phyloP scores from a whole-genome alignment of 2,329 filamentous ascomycete species.

The Phoma herbarum region DNA sequence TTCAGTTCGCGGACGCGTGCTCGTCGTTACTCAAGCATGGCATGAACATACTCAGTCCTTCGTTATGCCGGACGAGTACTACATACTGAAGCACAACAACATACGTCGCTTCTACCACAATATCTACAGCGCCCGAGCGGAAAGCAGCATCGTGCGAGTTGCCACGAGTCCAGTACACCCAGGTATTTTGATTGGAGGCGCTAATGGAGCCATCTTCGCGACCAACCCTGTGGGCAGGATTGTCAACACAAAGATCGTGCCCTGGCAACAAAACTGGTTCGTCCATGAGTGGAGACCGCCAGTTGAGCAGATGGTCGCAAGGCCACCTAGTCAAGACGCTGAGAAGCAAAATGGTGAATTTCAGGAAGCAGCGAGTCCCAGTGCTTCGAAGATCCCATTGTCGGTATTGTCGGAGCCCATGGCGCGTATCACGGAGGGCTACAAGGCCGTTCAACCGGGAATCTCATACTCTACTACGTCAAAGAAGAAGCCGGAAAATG shows the following conservation, averaged over 20 bases:
- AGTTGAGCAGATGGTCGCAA: slow-evolving; percentile 23
- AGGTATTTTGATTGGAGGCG: slow-evolving; percentile 61
- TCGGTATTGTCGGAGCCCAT: slow-evolving; percentile 37
- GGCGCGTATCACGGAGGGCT: slow-evolving; percentile 54
- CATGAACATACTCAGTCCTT: slow-evolving; percentile 64
- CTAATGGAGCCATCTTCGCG: slow-evolving; percentile 60
- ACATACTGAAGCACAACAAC: slow-evolving; percentile 59
- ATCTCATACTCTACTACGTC: slow-evolving; percentile 32
- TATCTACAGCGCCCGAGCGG: slow-evolving; percentile 49
- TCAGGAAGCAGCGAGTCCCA: neutral
- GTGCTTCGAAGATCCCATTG: slow-evolving; percentile 13
- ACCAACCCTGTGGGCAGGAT: slow-evolving; percentile 63
- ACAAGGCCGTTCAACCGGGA: slow-evolving; percentile 44
- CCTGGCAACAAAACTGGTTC: slow-evolving; percentile 67
- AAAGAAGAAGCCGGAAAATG: slow-evolving; percentile 33
- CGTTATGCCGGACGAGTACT: slow-evolving; percentile 64
- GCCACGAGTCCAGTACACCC: slow-evolving; percentile 64
- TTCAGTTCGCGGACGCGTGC: slow-evolving; percentile 60
- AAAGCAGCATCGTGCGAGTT: slow-evolving; percentile 52
- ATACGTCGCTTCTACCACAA: slow-evolving; percentile 63
- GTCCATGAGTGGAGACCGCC: slow-evolving; percentile 62
- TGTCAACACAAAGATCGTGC: slow-evolving; percentile 59
- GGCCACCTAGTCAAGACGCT: neutral
- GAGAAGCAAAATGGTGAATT: slow-evolving; percentile 5
- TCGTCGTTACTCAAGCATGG: slow-evolving; percentile 61